Conservation (phyloP, 208 protist genomes). For the Trypanosoma scelopori region DNA sequence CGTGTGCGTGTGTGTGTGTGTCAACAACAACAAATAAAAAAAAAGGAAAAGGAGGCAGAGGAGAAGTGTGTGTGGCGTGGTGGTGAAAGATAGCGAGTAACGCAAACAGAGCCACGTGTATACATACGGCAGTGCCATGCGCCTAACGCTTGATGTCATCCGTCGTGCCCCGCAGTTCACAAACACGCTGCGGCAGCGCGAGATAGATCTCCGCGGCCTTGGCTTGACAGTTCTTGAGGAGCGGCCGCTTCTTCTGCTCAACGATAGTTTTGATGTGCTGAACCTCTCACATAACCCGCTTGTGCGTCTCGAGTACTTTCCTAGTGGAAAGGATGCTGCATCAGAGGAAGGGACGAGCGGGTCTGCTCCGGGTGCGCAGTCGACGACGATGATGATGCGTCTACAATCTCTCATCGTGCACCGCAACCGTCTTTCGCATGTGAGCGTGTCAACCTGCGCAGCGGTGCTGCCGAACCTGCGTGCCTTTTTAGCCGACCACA, state of each 20-base stretch:
- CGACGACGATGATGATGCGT: conserved; percentile 46
- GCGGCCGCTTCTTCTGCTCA: conserved; percentile 53
- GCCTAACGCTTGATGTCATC: conserved; percentile 72
- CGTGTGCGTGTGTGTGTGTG: no score
- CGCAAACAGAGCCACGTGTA: not conserved
- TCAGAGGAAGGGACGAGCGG: conserved; percentile 5
- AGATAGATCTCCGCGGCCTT: conserved; percentile 84
- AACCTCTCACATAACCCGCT: conserved; percentile 82
- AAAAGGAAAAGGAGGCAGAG: not conserved
- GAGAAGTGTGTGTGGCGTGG: no score
- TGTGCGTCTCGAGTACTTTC: conserved; percentile 80
- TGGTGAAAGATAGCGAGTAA: no score
- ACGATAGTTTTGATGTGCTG: conserved; percentile 85
- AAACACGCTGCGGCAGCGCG: conserved; percentile 77
- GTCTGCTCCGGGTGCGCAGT: not conserved
- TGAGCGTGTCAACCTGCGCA: conserved; percentile 73
- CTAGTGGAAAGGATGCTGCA: conserved; percentile 8
- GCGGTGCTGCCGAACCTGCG: conserved; percentile 64
- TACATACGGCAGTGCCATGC: conserved; percentile 39
- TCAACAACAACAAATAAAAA: no score
- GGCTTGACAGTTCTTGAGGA: conserved; percentile 80
- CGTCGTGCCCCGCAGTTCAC: conserved; percentile 84
- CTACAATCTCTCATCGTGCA: conserved; percentile 77
- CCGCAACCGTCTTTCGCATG: conserved; percentile 74
- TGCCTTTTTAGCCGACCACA: conserved; percentile 78